Base-by-base conservation (phyloP, 345 rosid species). In the Psidium friedrichsthalianum region DNA sequence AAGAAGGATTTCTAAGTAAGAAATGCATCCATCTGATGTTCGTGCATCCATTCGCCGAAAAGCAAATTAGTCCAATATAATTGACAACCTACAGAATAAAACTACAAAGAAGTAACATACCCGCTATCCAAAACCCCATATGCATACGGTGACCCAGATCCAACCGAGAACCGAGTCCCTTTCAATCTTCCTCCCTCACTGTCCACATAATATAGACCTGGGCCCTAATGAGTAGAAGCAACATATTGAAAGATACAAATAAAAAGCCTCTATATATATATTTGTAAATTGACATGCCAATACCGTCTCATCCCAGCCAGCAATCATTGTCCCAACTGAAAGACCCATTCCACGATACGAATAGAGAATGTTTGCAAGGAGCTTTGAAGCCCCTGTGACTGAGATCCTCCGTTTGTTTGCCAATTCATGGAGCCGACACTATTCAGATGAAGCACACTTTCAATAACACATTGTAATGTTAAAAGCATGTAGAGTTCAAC, bases 301-400 rank as follows among this genome's bases (percentile, higher is more conserved):
- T 87, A 96, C 99, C 88, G 98, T 96, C 90, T 98, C 99, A 89
- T 96, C 99, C 99, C 98, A 98, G 86, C 99, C 99, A 85, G 99
- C 99, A 86, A 98, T 96, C 99, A 96, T 98, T 56, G 99, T 98
- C 81, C 99, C 99, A 78, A 98, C 98, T 40, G 99, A 98, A 27
- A 98, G 92, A 82, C 99, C 99, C 99, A 98, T 98, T 89, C 99
- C 99, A 84, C 98, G 97, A 88, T 96, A 95, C 52, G 98, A 96
- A 89, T 94, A 98, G 82, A 96, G 93, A 89, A 96, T 98, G 94
- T 98, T 98, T n/a, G 99, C 99, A 44, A 98, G 91, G 88, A 98
- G 94, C 90, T 95, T 98, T 76, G 99, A 98, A 76, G 99, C 99
- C 86, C 99, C 99, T 0, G 98, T 94, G 74, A 98, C 99, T 36